Conservation (phyloP, 345 rosid genomes). For the Hirschfeldia incana region DNA sequence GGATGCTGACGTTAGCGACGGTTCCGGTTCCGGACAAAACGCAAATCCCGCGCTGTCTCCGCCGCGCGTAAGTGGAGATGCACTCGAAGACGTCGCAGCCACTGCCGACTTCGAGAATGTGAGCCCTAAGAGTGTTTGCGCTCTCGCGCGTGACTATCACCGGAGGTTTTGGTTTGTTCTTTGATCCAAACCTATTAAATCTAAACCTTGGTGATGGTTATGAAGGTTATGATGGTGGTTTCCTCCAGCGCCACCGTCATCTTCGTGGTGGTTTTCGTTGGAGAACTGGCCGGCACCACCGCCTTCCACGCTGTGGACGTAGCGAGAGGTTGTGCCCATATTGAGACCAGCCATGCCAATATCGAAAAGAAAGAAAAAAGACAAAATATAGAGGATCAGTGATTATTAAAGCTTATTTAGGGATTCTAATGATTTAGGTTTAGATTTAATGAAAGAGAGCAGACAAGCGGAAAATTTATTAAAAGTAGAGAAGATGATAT, state of each 20-base stretch:
- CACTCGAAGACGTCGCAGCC: slow-evolving; percentile 92
- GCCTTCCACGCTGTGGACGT: slow-evolving; percentile 23
- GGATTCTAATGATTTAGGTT: slow-evolving; percentile 34
- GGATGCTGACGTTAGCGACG: slow-evolving; percentile 82
- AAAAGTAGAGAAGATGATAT: slow-evolving; percentile 38
- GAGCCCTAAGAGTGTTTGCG: slow-evolving; percentile 93
- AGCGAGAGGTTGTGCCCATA: slow-evolving; percentile 47
- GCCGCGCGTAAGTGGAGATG: slow-evolving; percentile 80
- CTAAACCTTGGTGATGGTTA: slow-evolving; percentile 37
- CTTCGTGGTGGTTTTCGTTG: slow-evolving; percentile 53
- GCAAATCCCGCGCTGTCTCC: slow-evolving; percentile 92
- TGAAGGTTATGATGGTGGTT: slow-evolving; percentile 38
- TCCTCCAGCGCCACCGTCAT: slow-evolving; percentile 42
- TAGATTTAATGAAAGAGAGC: slow-evolving; percentile 28
- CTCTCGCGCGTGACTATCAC: slow-evolving; percentile 95
- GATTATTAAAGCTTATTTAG: slow-evolving; percentile 15
- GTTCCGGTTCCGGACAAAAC: slow-evolving; percentile 85
- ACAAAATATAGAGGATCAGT: not conserved
- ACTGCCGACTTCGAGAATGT: slow-evolving; percentile 88
- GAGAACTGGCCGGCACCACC: slow-evolving; percentile 33
- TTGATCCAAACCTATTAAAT: slow-evolving; percentile 56
- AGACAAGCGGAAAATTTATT: slow-evolving; percentile 29
- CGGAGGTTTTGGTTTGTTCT: slow-evolving; percentile 88
- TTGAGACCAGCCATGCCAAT: slow-evolving; percentile 50
- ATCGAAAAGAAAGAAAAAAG: slow-evolving; percentile 24